These are phyloP conservation scores for Croton setiger DNA, from an alignment of 441 rosid species.

Conservation along the genomic window DNA sequence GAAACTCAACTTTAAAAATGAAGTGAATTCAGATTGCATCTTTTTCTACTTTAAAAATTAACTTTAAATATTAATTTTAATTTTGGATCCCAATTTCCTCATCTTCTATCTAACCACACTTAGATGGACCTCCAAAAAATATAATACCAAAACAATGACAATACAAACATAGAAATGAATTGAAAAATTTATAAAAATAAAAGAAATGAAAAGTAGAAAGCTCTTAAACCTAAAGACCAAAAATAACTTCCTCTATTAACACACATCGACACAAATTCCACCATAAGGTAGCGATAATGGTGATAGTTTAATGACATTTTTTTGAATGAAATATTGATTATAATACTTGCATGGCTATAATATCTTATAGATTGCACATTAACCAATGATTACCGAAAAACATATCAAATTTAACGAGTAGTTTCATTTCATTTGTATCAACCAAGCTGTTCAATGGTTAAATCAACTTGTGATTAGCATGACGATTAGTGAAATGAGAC, in stretches of 20 bases:
- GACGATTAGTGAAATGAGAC: constrained; percentile 80
- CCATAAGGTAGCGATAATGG: constrained; percentile 36
- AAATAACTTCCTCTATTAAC: constrained; percentile 78
- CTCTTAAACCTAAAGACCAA: constrained; percentile 85
- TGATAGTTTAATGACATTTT: constrained; percentile 32
- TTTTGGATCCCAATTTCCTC: constrained; percentile 26
- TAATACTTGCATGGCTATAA: constrained; percentile 87
- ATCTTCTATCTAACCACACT: constrained; percentile 32
- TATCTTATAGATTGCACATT: constrained; percentile 81
- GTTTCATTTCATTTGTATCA: constrained; percentile 46
- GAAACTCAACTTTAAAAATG: too few species aligned
- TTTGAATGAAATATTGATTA: constrained; percentile 77
- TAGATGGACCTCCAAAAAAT: constrained; percentile 58
- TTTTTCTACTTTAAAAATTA: too few species aligned
- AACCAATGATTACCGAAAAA: constrained; percentile 61
- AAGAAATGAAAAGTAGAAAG: constrained; percentile 86
- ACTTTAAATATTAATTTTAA: too few species aligned
- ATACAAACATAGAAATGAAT: constrained; percentile 80
- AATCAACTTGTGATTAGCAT: constrained; percentile 50
- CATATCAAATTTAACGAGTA: constrained; percentile 71
- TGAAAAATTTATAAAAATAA: constrained; percentile 88
- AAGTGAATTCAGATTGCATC: too few species aligned
- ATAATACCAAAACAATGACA: constrained; percentile 52
- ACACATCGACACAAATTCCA: constrained; percentile 62
- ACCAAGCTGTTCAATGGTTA: constrained; percentile 33